Evolutionary conservation across 345 rosid genomes (phyloP), one percentile per base, ranked within the genome.

Genomic region (Triadica sebifera): DNA sequence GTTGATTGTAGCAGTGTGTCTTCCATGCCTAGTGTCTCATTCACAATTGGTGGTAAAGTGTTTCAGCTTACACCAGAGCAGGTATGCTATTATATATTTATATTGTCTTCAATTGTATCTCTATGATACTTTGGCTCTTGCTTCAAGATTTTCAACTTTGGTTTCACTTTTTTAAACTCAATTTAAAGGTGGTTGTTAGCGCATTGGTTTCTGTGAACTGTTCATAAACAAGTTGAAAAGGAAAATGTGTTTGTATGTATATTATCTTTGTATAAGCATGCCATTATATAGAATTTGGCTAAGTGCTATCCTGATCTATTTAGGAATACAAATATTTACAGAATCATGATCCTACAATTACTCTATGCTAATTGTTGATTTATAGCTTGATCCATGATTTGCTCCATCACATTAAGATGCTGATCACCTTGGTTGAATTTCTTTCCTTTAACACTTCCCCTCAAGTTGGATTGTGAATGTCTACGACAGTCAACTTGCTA

Each of bases 1-100:
- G 83, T 80, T 45, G 77, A 80, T 5, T 80, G 83, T 68, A 55
- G 74, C 22, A 75, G 62, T 22, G 25, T 80, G 39, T 71, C 83
- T 56, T 52, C 71, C 53, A 57, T 80, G 83, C 77, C 83, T 57
- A 63, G 46, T 22, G 55, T 80, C 77, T 67, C 83, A 22, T 80
- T 75, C 37, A 69, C 65, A 19, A 80, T 75, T 60, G 83, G 83
- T 61, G 83, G 83, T 61, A 75, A 75, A 76, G 74, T 29, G 7
- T 80, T 75, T 56, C 46, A 66, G 65, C 79, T 80, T 62, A 20
- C 74, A 19, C 74, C 83, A 12, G 77, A 80, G 24, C 74, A 72
- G 77, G 79, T 75, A 80, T 53, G 58, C 12, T 39, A 39, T 69
- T 16, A 0, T 38, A 15, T 19, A 16, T 50, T n/a, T 50, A 16